These are phyloP conservation scores for Amanita thiersii DNA, from an alignment of 768 basidiomycete species.

Conservation along the genomic window DNA sequence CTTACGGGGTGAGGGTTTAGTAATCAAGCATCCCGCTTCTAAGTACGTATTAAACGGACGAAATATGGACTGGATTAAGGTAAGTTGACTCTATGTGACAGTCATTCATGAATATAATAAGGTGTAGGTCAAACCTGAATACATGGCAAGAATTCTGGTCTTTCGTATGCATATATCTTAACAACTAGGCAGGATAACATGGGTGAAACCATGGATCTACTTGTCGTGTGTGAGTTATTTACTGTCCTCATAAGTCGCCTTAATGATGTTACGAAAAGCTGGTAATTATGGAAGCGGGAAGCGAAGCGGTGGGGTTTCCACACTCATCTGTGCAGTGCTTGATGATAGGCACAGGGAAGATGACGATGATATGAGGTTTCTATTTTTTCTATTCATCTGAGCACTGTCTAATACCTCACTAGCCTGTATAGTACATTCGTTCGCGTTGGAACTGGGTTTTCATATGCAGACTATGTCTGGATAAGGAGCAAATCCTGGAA, in stretches of 20 bases:
- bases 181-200: constrained; percentile 59
- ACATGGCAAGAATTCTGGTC: constrained; percentile 47
- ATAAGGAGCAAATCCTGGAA: constrained; percentile 81
- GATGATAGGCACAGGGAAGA: constrained; percentile 56
- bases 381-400: constrained; percentile 1
- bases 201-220: constrained; percentile 87
- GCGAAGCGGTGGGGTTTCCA: constrained; percentile 84
- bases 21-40: constrained; percentile 79
- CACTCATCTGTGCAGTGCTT: constrained; percentile 83
- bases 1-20: constrained; percentile 83
- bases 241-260: background rate
- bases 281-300: constrained; percentile 86
- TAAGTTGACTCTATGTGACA: constrained; percentile 16
- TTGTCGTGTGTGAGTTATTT: constrained; percentile 68
- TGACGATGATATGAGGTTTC: constrained; percentile 60
- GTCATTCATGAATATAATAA: background rate
- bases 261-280: constrained; percentile 29
- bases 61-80: constrained; percentile 92
- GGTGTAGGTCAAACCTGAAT: constrained; percentile 72
- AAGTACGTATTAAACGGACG: constrained; percentile 83
- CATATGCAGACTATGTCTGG: constrained; percentile 82
- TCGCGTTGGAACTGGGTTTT: constrained; percentile 85
- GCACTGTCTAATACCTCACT: constrained; percentile 3
- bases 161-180: background rate
- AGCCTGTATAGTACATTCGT: constrained; percentile 88